Conservation (phyloP, 805 yeast species). For the Saccharomycopsis malanga region DNA sequence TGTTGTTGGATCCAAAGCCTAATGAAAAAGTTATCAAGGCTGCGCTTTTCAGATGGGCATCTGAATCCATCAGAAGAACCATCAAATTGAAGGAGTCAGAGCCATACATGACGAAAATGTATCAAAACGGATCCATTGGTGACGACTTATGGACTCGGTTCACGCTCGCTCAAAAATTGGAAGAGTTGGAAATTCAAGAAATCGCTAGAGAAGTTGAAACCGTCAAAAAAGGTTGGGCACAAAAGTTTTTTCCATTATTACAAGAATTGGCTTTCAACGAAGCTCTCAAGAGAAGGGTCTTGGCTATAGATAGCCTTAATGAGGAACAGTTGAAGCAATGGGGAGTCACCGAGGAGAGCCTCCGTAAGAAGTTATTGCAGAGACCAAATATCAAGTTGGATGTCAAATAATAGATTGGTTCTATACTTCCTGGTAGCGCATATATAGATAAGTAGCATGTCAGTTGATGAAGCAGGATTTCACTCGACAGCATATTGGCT, state of each 20-base stretch:
- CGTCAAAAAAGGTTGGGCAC: conserved; percentile 75
- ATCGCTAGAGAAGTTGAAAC: conserved; percentile 68
- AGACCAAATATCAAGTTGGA: conserved; percentile 8
- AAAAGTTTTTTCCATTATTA: conserved; percentile 63
- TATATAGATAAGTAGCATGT: too few relatives aligned
- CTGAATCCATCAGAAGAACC: conserved; percentile 80
- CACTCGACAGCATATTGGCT: too few relatives aligned
- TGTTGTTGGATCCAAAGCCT: conserved; percentile 49
- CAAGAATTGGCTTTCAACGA: conserved; percentile 90
- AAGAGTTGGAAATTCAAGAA: conserved; percentile 75
- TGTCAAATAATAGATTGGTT: background rate
- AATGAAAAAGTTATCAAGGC: conserved; percentile 75
- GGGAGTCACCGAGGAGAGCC: conserved; percentile 24
- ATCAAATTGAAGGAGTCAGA: conserved; percentile 76
- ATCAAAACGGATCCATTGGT: conserved; percentile 85
- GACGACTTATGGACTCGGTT: conserved; percentile 81
- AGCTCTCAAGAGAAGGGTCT: conserved; percentile 72
- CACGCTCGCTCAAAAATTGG: conserved; percentile 67
- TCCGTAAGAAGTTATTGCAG: background rate
- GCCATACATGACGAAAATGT: conserved; percentile 59
- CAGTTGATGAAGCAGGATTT: background rate
- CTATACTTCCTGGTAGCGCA: too few relatives aligned
- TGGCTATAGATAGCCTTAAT: conserved; percentile 35
- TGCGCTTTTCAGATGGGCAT: conserved; percentile 63
- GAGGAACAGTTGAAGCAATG: conserved; percentile 29